Percentiles rank a stretch among this genome's conserved stretches.
These are phyloP conservation scores for Podila epicladia DNA, from an alignment of 192 early-diverging fungal genomes.

Conservation along the genomic window DNA sequence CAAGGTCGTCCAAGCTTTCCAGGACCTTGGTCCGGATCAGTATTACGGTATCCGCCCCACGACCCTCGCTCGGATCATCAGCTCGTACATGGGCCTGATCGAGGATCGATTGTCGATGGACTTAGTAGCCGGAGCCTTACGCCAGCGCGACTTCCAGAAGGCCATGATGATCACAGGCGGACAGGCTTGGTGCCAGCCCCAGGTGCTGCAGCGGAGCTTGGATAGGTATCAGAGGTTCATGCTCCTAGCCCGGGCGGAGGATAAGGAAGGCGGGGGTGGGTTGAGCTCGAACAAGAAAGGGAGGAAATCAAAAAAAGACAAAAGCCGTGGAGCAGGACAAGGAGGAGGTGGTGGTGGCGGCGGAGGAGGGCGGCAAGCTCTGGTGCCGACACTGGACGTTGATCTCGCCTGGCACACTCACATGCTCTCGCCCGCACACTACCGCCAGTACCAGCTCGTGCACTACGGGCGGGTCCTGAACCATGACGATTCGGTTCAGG, in stretches of 20 bases:
- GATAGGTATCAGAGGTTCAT: conserved; percentile 44
- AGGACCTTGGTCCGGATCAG: conserved; percentile 40
- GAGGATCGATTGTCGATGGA: conserved; percentile 45
- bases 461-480: conserved; percentile 63
- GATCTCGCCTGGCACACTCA: conserved; percentile 80
- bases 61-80: conserved; percentile 32
- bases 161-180: conserved; percentile 53
- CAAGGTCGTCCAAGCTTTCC: conserved; percentile 41
- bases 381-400: conserved; percentile 74
- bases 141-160: conserved; percentile 48
- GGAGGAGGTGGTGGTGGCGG: not conserved
- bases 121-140: conserved; percentile 29
- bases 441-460: conserved; percentile 60
- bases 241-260: conserved; percentile 29
- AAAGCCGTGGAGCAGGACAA: conserved; percentile 29
- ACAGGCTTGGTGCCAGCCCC: conserved; percentile 41
- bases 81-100: conserved; percentile 29
- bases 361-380: conserved; percentile 19
- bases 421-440: conserved; percentile 62
- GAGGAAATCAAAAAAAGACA: too few species aligned
- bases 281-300: too few species aligned
- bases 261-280: not conserved
- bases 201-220: conserved; percentile 32
- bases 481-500: conserved; percentile 69
- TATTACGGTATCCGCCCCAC: conserved; percentile 47